phyloP scores from a whole-genome alignment of 2,329 filamentous ascomycete genomes.

The Fusarium algeriense region DNA sequence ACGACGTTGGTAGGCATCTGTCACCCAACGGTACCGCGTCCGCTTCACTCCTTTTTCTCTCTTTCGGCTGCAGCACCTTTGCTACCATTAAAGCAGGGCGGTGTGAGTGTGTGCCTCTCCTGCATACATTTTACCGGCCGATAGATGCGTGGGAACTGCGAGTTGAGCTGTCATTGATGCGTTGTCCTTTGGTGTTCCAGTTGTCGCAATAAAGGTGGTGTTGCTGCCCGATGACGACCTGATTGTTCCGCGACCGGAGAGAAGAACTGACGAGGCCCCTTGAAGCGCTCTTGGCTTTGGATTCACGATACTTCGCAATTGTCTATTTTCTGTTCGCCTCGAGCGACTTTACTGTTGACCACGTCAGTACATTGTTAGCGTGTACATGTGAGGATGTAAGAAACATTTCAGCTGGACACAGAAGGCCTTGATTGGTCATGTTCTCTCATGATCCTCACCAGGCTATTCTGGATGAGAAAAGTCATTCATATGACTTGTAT shows the following conservation, averaged over 20 bases:
- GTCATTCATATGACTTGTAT: conserved; percentile 11
- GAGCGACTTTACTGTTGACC: background rate
- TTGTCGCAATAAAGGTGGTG: conserved; percentile 39
- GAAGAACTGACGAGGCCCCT: conserved; percentile 5
- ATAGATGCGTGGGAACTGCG: conserved; percentile 43
- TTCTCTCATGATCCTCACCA: background rate
- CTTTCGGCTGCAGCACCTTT: conserved; percentile 32
- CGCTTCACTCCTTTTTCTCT: conserved; percentile 44
- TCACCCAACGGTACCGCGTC: conserved; percentile 44
- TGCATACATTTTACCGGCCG: conserved; percentile 40
- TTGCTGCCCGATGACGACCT: conserved; percentile 50
- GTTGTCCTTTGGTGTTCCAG: conserved; percentile 43
- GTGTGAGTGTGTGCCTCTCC: conserved; percentile 43
- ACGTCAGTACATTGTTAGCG: conserved; percentile 2
- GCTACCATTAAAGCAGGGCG: conserved; percentile 38
- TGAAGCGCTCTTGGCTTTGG: background rate
- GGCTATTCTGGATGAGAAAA: background rate
- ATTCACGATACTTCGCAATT: background rate
- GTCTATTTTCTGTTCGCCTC: background rate
- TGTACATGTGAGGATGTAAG: conserved; percentile 11
- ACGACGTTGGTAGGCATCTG: conserved; percentile 36
- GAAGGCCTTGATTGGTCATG: conserved; percentile 4
- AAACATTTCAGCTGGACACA: conserved; percentile 4
- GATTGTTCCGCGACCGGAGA: conserved; percentile 35
- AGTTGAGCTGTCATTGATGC: conserved; percentile 48